Percentiles rank a stretch among this genome's conserved stretches.
phyloP scores from a whole-genome alignment of 164 flowering plant genomes.

The Magnolia changhungtana region DNA sequence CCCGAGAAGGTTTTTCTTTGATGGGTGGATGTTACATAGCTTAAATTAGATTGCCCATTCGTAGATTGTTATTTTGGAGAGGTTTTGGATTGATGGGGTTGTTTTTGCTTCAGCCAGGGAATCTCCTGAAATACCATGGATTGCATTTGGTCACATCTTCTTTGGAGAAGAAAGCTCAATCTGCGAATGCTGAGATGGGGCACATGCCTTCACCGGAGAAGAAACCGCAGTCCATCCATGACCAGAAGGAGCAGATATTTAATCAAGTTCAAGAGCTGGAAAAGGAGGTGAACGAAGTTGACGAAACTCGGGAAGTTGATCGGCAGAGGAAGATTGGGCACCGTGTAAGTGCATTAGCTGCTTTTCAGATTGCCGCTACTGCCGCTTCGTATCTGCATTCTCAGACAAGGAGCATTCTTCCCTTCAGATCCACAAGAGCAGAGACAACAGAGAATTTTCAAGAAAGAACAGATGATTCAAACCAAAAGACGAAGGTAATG shows the following conservation, averaged over 20 bases:
- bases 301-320: constrained; percentile 17
- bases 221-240: not conserved
- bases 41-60: too few species aligned
- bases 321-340: constrained; percentile 33
- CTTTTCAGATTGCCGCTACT: constrained; percentile 76
- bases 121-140: constrained; percentile 56
- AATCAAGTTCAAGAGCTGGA: constrained; percentile 28
- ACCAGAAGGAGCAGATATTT: not conserved
- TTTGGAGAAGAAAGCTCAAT: constrained; percentile 50
- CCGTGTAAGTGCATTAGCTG: constrained; percentile 56
- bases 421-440: constrained; percentile 44
- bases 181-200: constrained; percentile 32
- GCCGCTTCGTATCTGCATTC: constrained; percentile 89
- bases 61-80: not conserved
- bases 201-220: constrained; percentile 3
- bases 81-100: not conserved
- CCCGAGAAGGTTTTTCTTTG: too few species aligned
- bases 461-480: constrained; percentile 14
- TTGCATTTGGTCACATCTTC: constrained; percentile 76
- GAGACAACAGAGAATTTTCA: not conserved
- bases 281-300: constrained; percentile 6
- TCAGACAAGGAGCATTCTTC: constrained; percentile 60
- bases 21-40: too few species aligned
- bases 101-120: constrained; percentile 43
- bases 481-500: constrained; percentile 4